phyloP scores from a whole-genome alignment of 139 green algal species.

The Micromonas commoda region DNA sequence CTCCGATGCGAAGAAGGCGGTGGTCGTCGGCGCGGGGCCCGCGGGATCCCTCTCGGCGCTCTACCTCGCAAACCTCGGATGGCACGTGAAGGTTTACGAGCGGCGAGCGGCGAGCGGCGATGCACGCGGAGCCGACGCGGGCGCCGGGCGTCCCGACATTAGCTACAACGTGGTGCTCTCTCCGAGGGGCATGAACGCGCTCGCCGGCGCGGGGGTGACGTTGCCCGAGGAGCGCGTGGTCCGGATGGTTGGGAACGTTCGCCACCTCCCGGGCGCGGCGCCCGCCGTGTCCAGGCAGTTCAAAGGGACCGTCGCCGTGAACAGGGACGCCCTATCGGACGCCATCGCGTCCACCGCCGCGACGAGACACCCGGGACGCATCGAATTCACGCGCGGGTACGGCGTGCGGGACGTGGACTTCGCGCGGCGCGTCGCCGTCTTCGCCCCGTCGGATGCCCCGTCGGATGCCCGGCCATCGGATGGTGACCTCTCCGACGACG shows the following conservation, averaged over 20 bases:
- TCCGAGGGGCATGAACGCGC: background rate
- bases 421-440: background rate
- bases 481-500: no score
- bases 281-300: background rate
- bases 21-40: background rate
- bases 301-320: background rate
- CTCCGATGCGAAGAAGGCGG: background rate
- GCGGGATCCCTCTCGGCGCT: background rate
- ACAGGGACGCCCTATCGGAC: no score
- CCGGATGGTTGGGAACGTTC: background rate
- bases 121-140: background rate
- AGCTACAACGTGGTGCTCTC: conserved; percentile 14
- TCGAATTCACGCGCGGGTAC: no score
- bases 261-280: background rate
- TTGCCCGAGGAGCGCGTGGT: background rate
- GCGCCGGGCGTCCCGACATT: background rate
- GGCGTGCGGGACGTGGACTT: background rate
- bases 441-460: background rate
- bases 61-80: background rate
- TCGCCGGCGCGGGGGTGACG: background rate
- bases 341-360: no score
- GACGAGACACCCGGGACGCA: no score
- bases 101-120: background rate
- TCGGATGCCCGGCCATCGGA: no score
- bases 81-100: conserved; percentile 5